Evolutionary conservation across 2,329 filamentous ascomycete genomes (phyloP), one percentile per base, ranked within the genome.

Genomic region (Penicillium sp.): DNA sequence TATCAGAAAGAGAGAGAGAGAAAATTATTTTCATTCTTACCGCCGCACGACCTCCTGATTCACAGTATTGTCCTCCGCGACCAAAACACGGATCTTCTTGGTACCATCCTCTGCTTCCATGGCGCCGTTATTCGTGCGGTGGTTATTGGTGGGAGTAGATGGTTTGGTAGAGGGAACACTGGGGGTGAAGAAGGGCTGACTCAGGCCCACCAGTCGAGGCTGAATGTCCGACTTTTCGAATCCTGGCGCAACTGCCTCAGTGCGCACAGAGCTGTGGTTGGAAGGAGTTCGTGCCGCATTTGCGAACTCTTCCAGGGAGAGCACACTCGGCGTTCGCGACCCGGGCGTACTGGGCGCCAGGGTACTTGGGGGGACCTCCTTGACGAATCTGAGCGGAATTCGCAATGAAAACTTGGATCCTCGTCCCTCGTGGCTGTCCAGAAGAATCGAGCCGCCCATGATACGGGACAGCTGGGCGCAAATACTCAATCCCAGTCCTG

Each of bases 401-500:
- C 85, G 85, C 85, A 97, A 88, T 0, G 83, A 93, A 69, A 97
- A 97, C 0, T 86, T 90, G 43, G 91, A 92, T 14, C 93, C 93
- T 11, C 87, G 83, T 0, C 89, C 90, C 16, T 90, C 80, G 6
- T 87, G 85, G 70, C 92, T 96, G 63, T 83, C 84, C 38, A 97
- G 80, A 2, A 82, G 81, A 54, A 97, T 91, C 0, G 80, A 85
- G 10, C 93, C 93, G 53, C 88, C 88, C 92, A 97, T 96, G 16
- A 97, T 79, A 16, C 82, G 86, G 3, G 92, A 91, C 40, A 97
- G 81, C 74, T 97, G 93, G 22, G 91, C 89, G 77, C 92, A 96
- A 69, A 97, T 97, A 71, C 90, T 94, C 57, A 97, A 76, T 1
- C 93, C 93, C 1, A 97, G 80, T 4, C 93, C 93, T 0, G 93